Evolutionary conservation across 2,329 filamentous ascomycete genomes (phyloP), one percentile per base, ranked within the genome.

Genomic region (Cordyceps fumosorosea): DNA sequence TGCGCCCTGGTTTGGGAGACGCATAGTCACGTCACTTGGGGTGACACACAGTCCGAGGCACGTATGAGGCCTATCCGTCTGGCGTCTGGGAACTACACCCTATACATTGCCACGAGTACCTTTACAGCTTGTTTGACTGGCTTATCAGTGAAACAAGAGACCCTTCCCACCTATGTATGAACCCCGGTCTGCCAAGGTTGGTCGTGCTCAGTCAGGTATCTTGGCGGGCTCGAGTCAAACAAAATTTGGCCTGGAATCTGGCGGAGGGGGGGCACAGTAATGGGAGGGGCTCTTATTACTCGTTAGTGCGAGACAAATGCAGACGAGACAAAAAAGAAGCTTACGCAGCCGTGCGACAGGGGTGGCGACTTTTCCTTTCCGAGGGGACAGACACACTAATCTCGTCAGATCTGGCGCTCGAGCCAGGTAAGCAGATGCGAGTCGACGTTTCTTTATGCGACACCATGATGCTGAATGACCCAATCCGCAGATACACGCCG

Each of bases 321-420:
- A 11, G n/a, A 47, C 26, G 26, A 53, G 50, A 47, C 50, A 60
- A 47, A 40, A 47, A 60, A 54, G 37, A 60, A 60, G 57, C 57
- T 60, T 60, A 60, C 57, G 57, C 50, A 54, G 26, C 50, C 14
- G 34, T 34, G 57, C 22, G 37, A 29, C 57, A 60, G 48, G 57
- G 57, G 48, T 60, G 50, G 34, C 18, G 34, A 37, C 34, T 37
- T 14, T 37, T 37, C 37, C 18, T n/a, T 24, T 20, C n/a, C 24
- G 26, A 53, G 5, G 26, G n/a, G n/a, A n/a, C n/a, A n/a, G 34
- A 37, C 12, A 45, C 26, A 60, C 40, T 10, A 54, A 60, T 54
- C 57, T 60, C 50, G 57, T 60, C 57, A 60, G 57, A 60, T 60
- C 57, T 60, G 57, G 40, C 57, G 57, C 57, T 54, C 57, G 42